Evolutionary conservation across 2,329 filamentous ascomycete species (phyloP), one percentile per base, ranked within the genome.

Genomic region (Penicillium sumatraense): DNA sequence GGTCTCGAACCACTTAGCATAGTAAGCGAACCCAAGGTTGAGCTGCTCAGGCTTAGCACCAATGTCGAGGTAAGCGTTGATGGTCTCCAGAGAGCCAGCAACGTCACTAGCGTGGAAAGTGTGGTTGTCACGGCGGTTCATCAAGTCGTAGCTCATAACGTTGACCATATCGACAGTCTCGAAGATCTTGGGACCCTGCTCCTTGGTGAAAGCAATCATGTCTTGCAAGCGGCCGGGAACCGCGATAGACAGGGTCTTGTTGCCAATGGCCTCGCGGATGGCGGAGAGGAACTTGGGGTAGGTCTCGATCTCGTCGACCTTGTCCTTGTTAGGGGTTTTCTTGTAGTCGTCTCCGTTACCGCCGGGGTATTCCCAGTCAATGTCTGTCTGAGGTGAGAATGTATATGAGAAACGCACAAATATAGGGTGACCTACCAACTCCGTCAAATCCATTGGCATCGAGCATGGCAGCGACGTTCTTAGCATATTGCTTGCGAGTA

Each of bases 301-400:
- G 0, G 83, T 82, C 20, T 80, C 72, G 51, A 90, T 83, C 68
- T 90, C 86, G 68, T 79, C 79, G 1, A 71, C 73, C 65, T 87
- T 88, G 41, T 80, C 69, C 0, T 75, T 74, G 68, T 90, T 90
- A 26, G 86, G 82, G 4, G 80, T 74, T 45, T 78, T 63, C 64
- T 84, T 88, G 77, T 90, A 90, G 72, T 90, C 86, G 26, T 85
- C 80, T 27, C 87, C 87, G 61, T 90, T 90, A 33, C 88, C 87
- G 14, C 73, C 80, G 7, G 80, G 79, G 50, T 82, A 83, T 57
- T 82, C 87, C 87, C 88, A 89, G 65, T 90, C 88, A 38, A 90
- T 79, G 58, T 90, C 87, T 65, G 7, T 56, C 24, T 3, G 36
- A 8, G 33, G n/a, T 36, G n/a, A 36, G 33, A 36, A 36, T 36